Conservation (phyloP, 176 grass and related monocot genomes). For the Carex littledalei region DNA sequence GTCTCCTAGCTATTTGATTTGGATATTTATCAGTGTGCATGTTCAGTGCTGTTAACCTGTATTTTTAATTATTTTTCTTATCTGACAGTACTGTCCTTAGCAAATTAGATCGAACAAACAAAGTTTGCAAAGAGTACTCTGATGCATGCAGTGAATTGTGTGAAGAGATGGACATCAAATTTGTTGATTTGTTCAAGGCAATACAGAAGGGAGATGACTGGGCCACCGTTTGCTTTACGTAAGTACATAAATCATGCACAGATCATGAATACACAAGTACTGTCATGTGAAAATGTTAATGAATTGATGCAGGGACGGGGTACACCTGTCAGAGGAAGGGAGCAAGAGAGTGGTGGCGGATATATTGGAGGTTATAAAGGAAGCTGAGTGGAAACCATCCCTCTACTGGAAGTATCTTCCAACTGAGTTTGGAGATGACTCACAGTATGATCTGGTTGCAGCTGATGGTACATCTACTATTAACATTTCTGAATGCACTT, state of each 20-base stretch:
- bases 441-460: slow-evolving; percentile 52
- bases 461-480: slow-evolving; percentile 49
- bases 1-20: neutral
- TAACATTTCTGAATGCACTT: slow-evolving; percentile 57
- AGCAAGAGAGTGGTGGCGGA: slow-evolving; percentile 53
- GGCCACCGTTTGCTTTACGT: slow-evolving; percentile 65
- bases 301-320: slow-evolving; percentile 42
- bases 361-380: slow-evolving; percentile 57
- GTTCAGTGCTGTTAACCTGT: neutral
- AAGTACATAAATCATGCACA: slow-evolving; percentile 5
- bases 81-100: slow-evolving; percentile 35
- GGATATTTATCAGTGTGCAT: neutral
- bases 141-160: slow-evolving; percentile 62
- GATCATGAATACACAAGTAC: neutral
- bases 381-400: slow-evolving; percentile 81
- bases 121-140: slow-evolving; percentile 53
- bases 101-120: slow-evolving; percentile 60
- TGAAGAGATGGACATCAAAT: slow-evolving; percentile 73
- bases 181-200: slow-evolving; percentile 67
- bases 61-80: neutral
- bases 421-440: slow-evolving; percentile 77
- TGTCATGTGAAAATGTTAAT: neutral
- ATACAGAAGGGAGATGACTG: slow-evolving; percentile 58
- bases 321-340: slow-evolving; percentile 72
- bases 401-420: slow-evolving; percentile 65